phyloP scores from a whole-genome alignment of 2,329 filamentous ascomycete genomes.

The Clonostachys byssicola region DNA sequence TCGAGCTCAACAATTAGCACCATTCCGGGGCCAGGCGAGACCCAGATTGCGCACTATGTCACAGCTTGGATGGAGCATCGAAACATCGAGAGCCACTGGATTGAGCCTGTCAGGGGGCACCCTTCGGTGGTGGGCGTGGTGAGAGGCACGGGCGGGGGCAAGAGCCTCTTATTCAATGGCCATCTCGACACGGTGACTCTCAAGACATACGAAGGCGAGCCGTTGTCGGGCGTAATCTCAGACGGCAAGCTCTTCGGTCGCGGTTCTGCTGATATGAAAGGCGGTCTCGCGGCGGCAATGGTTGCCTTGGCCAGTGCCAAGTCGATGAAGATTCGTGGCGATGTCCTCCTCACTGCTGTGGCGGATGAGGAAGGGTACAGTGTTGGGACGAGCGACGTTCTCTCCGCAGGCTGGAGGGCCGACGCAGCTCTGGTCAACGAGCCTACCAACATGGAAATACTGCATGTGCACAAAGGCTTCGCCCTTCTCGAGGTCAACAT shows the following conservation, averaged over 20 bases:
- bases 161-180: constrained; percentile 46
- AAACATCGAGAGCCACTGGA: constrained; percentile 42
- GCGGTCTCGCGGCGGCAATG: constrained; percentile 41
- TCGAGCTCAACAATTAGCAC: constrained; percentile 35
- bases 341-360: constrained; percentile 48
- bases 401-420: constrained; percentile 46
- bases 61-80: constrained; percentile 45
- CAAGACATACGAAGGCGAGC: constrained; percentile 36
- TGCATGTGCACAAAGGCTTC: constrained; percentile 46
- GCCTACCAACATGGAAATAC: constrained; percentile 35
- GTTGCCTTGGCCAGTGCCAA: constrained; percentile 31
- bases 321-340: constrained; percentile 30
- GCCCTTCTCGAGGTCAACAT: constrained; percentile 36
- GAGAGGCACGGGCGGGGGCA: constrained; percentile 38
- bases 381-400: constrained; percentile 43
- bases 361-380: constrained; percentile 47
- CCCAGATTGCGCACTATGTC: constrained; percentile 38
- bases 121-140: constrained; percentile 45
- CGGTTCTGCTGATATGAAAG: constrained; percentile 47
- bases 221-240: constrained; percentile 33
- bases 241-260: constrained; percentile 36
- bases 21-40: constrained; percentile 31
- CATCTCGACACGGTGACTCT: constrained; percentile 48
- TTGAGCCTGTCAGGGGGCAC: constrained; percentile 38
- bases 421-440: constrained; percentile 46